phyloP scores from a whole-genome alignment of 306 rosid genomes.

The Citrullus mucosospermus region DNA sequence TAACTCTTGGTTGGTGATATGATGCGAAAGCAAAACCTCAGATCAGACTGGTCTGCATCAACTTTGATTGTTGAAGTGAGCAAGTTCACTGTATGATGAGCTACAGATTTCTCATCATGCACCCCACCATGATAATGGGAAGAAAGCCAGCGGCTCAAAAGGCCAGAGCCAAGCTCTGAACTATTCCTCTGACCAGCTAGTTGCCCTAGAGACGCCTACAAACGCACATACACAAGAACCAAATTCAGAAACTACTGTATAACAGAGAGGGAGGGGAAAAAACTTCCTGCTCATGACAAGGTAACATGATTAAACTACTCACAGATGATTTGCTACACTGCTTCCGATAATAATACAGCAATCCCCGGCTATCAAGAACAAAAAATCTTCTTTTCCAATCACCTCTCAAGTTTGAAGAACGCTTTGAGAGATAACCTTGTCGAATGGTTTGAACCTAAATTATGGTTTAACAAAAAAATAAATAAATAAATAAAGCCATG shows the following conservation, averaged over 20 bases:
- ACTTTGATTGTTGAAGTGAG: slow-evolving; percentile 98
- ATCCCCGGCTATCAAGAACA: slow-evolving; percentile 98
- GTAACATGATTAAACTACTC: slow-evolving; percentile 26
- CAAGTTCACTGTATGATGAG: slow-evolving; percentile 96
- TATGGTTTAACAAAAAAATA: not conserved
- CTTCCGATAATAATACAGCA: slow-evolving; percentile 95
- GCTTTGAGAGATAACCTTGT: slow-evolving; percentile 99
- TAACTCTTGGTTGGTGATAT: slow-evolving; percentile 98
- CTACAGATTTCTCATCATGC: slow-evolving; percentile 98
- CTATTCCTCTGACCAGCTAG: slow-evolving; percentile 92
- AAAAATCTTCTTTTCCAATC: slow-evolving; percentile 99
- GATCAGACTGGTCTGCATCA: slow-evolving; percentile 98
- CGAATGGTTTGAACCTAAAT: slow-evolving; percentile 95
- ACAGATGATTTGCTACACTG: slow-evolving; percentile 89
- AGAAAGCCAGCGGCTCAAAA: slow-evolving; percentile 95
- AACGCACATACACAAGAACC: slow-evolving; percentile 13
- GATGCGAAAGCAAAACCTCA: slow-evolving; percentile 96
- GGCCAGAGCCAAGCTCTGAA: slow-evolving; percentile 98
- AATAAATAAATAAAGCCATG: no score
- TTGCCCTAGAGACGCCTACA: slow-evolving; percentile 72
- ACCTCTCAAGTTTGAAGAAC: slow-evolving; percentile 91
- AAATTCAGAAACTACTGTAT: slow-evolving; percentile 8
- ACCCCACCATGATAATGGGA: slow-evolving; percentile 97
- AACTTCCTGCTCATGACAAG: slow-evolving; percentile 9
- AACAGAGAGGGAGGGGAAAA: not conserved